Percentiles rank a stretch among this genome's conserved stretches.
phyloP scores from a whole-genome alignment of 2,329 filamentous ascomycete species.

The Aureobasidium mangrovei region DNA sequence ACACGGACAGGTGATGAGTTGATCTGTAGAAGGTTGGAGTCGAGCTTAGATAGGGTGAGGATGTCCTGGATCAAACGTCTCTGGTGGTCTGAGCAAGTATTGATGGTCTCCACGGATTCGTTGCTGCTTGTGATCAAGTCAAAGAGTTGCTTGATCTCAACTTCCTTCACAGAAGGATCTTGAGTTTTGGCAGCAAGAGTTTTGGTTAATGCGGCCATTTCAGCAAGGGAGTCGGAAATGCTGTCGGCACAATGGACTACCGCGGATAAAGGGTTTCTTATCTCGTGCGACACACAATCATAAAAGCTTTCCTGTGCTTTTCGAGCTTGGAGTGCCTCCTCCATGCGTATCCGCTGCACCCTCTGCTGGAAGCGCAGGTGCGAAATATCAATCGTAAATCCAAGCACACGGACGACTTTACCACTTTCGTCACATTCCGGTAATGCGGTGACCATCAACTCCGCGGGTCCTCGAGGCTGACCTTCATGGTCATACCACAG shows the following conservation, averaged over 20 bases:
- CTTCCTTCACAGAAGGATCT: background rate
- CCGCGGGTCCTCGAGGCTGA: background rate
- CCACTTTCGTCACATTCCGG: background rate
- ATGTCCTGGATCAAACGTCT: slow-evolving; percentile 43
- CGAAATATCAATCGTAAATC: background rate
- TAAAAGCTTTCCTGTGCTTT: slow-evolving; percentile 29
- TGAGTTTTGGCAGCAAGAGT: background rate
- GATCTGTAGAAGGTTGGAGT: slow-evolving; percentile 34
- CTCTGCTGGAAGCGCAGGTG: background rate
- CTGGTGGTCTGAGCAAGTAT: slow-evolving; percentile 35
- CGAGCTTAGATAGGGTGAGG: slow-evolving; percentile 36
- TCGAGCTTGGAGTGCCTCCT: slow-evolving; percentile 30
- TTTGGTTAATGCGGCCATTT: background rate
- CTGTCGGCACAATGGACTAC: slow-evolving; percentile 38
- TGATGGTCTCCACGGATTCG: slow-evolving; percentile 14
- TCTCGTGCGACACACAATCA: slow-evolving; percentile 33
- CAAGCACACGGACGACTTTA: background rate
- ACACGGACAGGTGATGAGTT: slow-evolving; percentile 18
- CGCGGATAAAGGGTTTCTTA: slow-evolving; percentile 36
- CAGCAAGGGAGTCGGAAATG: slow-evolving; percentile 27
- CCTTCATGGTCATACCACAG: background rate
- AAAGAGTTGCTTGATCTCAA: background rate
- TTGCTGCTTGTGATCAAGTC: slow-evolving; percentile 8
- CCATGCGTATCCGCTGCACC: background rate
- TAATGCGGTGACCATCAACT: background rate